These are phyloP conservation scores for Colletotrichum musicola DNA, from an alignment of 2,329 filamentous ascomycete species.

Conservation along the genomic window DNA sequence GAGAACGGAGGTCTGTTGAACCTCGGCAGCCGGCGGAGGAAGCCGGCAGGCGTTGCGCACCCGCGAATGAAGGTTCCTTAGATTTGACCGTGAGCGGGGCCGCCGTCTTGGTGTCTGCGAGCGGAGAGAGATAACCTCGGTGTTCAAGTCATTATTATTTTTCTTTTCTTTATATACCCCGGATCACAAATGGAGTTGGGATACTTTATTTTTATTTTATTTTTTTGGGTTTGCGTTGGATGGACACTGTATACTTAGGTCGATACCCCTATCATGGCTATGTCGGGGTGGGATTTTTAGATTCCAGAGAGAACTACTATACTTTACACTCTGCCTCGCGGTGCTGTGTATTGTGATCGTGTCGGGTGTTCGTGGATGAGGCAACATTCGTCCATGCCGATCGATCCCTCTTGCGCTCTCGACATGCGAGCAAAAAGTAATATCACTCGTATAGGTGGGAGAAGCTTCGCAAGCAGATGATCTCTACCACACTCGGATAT, in stretches of 20 bases:
- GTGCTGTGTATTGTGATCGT: too few relatives aligned
- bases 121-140: not conserved
- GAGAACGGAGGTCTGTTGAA: too few relatives aligned
- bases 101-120: not conserved
- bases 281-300: conserved; percentile 2
- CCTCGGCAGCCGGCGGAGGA: too few relatives aligned
- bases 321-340: not conserved
- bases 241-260: not conserved
- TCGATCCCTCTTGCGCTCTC: too few relatives aligned
- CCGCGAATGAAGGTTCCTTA: too few relatives aligned
- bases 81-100: conserved; percentile 16
- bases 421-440: too few relatives aligned
- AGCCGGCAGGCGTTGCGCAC: too few relatives aligned
- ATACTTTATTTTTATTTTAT: not conserved
- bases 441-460: too few relatives aligned
- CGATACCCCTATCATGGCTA: not conserved
- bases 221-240: not conserved
- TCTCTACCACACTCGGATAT: too few relatives aligned
- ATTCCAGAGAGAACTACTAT: not conserved
- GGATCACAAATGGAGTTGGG: conserved; percentile 34
- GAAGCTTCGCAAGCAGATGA: too few relatives aligned
- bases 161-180: conserved; percentile 33
- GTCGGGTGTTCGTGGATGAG: too few relatives aligned
- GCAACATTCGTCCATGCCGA: too few relatives aligned
- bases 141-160: not conserved